These are phyloP conservation scores for Westerdykella aurantiaca DNA, from an alignment of 2,329 filamentous ascomycete genomes.

Conservation along the genomic window DNA sequence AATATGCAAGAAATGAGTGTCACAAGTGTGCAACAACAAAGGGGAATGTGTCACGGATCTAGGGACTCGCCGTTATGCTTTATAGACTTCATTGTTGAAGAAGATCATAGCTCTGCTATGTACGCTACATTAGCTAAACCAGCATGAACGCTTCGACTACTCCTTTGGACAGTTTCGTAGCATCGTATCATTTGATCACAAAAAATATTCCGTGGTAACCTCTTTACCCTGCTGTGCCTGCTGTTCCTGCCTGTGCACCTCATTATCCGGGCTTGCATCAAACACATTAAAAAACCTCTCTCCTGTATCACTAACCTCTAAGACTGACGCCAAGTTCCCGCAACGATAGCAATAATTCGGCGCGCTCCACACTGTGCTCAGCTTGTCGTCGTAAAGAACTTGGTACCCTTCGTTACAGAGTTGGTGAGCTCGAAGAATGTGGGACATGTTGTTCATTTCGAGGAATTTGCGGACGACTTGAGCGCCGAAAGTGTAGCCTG, in stretches of 20 bases:
- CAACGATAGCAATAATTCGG: conserved; percentile 83
- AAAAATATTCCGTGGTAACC: conserved; percentile 63
- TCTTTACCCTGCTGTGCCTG: conserved; percentile 71
- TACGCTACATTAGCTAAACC: no score
- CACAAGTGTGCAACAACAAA: no score
- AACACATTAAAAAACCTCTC: conserved; percentile 98
- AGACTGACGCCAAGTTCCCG: conserved; percentile 93
- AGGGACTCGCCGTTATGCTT: no score
- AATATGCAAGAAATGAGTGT: no score
- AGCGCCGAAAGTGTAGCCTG: conserved; percentile 94
- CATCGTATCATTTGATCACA: conserved; percentile 34
- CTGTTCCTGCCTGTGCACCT: conserved; percentile 73
- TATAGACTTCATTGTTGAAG: no score
- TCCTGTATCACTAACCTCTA: conserved; percentile 90
- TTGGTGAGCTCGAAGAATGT: conserved; percentile 96
- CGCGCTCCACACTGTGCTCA: conserved; percentile 91
- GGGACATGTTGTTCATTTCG: conserved; percentile 94
- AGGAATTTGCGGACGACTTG: conserved; percentile 98
- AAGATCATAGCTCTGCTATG: no score
- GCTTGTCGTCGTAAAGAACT: conserved; percentile 86
- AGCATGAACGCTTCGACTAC: no score
- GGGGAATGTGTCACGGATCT: no score
- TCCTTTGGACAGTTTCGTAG: no score
- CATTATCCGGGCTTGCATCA: conserved; percentile 92
- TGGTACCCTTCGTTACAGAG: conserved; percentile 97